Percentiles rank a stretch among this genome's conserved stretches.
These are phyloP conservation scores for Berberis vulgaris DNA, from an alignment of 164 flowering plant genomes.

Conservation along the genomic window DNA sequence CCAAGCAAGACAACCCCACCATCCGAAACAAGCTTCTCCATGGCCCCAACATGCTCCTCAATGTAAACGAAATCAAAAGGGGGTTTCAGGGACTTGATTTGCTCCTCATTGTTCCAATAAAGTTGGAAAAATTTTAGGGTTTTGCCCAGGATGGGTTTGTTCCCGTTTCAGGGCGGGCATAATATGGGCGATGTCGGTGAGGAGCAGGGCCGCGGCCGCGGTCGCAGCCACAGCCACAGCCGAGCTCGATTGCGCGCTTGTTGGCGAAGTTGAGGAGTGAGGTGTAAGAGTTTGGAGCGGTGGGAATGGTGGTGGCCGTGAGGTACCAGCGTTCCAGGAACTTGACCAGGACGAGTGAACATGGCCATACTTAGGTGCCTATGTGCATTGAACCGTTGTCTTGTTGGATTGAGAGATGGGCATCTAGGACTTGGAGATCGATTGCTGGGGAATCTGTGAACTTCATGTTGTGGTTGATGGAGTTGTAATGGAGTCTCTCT, in stretches of 20 bases:
- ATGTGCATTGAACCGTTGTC: slow-evolving; percentile 93
- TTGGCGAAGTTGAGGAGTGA: slow-evolving; percentile 50
- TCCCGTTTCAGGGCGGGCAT: slow-evolving; percentile 83
- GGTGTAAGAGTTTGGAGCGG: slow-evolving; percentile 52
- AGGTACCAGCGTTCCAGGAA: slow-evolving; percentile 78
- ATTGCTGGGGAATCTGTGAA: slow-evolving; percentile 84
- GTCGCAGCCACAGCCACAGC: slow-evolving; percentile 62
- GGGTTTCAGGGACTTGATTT: slow-evolving; percentile 41
- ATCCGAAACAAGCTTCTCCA: slow-evolving; percentile 52
- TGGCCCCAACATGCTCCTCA: slow-evolving; percentile 60
- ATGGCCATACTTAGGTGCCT: slow-evolving; percentile 96
- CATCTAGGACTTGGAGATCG: slow-evolving; percentile 40
- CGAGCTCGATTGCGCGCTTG: slow-evolving; percentile 75
- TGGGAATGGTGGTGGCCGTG: slow-evolving; percentile 11
- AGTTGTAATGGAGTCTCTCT: background rate
- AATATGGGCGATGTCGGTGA: slow-evolving; percentile 81
- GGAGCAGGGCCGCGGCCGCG: slow-evolving; percentile 6
- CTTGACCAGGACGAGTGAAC: slow-evolving; percentile 90
- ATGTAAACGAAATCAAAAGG: slow-evolving; percentile 85
- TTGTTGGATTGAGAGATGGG: slow-evolving; percentile 63
- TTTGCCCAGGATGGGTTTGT: slow-evolving; percentile 45
- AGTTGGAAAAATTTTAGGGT: slow-evolving; percentile 42
- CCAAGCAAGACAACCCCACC: slow-evolving; percentile 70
- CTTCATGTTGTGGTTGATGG: slow-evolving; percentile 27
- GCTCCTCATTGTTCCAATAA: slow-evolving; percentile 62